These are phyloP conservation scores for Colletotrichum sp. DNA, from an alignment of 2,329 filamentous ascomycete species.

Conservation along the genomic window DNA sequence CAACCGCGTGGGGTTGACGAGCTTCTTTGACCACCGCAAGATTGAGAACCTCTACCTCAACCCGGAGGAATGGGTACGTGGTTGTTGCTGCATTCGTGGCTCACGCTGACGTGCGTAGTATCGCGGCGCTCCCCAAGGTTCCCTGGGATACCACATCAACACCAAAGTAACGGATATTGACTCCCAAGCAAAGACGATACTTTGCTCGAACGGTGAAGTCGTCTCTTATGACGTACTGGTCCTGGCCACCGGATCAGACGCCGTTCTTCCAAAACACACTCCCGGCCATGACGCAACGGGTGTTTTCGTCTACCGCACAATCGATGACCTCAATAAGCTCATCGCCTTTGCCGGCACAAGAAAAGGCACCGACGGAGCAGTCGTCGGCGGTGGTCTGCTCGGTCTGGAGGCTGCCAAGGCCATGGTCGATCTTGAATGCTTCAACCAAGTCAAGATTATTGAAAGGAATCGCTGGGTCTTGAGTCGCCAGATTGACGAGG, in stretches of 20 bases:
- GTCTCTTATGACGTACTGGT: conserved; percentile 83
- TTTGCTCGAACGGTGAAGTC: conserved; percentile 71
- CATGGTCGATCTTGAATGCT: conserved; percentile 84
- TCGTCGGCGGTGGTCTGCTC: conserved; percentile 84
- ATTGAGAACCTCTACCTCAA: conserved; percentile 91
- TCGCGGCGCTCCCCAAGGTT: conserved; percentile 66
- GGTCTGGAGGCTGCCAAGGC: conserved; percentile 91
- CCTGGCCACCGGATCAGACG: conserved; percentile 86
- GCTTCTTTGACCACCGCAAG: conserved; percentile 85
- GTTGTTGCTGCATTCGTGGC: no score
- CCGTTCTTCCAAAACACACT: conserved; percentile 72
- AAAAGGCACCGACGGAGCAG: conserved; percentile 73
- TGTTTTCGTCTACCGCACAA: conserved; percentile 89
- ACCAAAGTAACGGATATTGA: conserved; percentile 72
- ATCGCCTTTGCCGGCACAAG: conserved; percentile 74
- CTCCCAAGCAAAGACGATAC: conserved; percentile 67
- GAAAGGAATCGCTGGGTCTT: conserved; percentile 86
- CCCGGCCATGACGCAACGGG: conserved; percentile 81
- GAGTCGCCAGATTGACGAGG: conserved; percentile 80
- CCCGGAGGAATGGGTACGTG: conserved; percentile 76
- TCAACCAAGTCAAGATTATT: conserved; percentile 76
- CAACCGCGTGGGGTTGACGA: conserved; percentile 87
- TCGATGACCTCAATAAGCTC: conserved; percentile 78
- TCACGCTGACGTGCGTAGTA: conserved; percentile 56
- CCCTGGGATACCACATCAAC: conserved; percentile 77